Evolutionary conservation across 2,329 filamentous ascomycete genomes (phyloP), one percentile per base, ranked within the genome.

Genomic region (Trichoderma oligosporum): DNA sequence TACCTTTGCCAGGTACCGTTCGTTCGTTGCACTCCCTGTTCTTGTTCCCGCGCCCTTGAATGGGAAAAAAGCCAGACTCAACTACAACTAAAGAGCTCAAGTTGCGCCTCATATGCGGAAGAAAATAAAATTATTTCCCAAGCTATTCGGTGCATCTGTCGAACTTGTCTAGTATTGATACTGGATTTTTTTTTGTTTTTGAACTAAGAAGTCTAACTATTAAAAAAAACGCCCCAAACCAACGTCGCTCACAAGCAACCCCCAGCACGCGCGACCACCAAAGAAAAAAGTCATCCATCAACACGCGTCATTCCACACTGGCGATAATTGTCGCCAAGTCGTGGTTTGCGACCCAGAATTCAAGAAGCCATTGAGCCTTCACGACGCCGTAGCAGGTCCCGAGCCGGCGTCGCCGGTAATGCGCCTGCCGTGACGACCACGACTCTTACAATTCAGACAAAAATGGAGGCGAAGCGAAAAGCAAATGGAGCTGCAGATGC

Each of bases 401-500:
- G 48, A 39, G 38, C 45, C 55, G 31, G 22, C 47, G 42, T 57
- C 42, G 48, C 56, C 54, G 66, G 62, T 66, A 57, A 70, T 71
- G 70, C 62, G 63, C 63, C 48, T 51, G 60, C 55, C 61, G 56
- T 59, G 35, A 65, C 67, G 64, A 68, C 53, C 59, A n/a, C n/a
- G n/a, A n/a, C n/a, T n/a, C 38, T 60, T 61, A 56, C 57, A 29
- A 62, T 61, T 45, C 57, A 58, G 57, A 56, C 61, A 62, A 70
- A 46, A 61, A 83, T 83, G 81, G 81, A 83, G 62, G 75, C 74
- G 68, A 83, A 83, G 72, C 78, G 81, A 63, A 83, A 83, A 66
- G 78, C 78, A 49, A 78, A 77, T 65, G 68, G 71, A 58, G 73
- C 73, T 49, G 71, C 71, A 45, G 79, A 82, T 58, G 70, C 71